Conservation (phyloP, 1,284 basidiomycete genomes). For the Cutaneotrichosporon spelunceum region DNA sequence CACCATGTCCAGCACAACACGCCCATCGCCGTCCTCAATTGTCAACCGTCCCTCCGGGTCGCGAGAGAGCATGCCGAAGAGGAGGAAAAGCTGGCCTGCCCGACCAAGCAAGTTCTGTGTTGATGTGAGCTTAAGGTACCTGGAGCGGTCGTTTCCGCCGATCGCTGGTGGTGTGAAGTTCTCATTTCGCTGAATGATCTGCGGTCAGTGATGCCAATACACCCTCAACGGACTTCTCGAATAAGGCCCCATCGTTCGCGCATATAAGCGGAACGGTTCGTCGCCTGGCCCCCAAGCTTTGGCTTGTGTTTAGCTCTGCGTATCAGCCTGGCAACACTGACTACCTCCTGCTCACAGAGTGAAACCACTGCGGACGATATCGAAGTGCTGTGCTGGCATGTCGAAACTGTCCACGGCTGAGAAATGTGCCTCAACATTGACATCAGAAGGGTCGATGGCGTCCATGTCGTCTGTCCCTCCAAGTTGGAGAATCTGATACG, state of each 20-base stretch:
- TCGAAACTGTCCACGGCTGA: constrained; percentile 85
- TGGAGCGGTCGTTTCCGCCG: constrained; percentile 76
- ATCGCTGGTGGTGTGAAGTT: constrained; percentile 93
- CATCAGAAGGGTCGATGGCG: constrained; percentile 57
- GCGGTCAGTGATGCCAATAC: background rate
- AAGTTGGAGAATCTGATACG: constrained; percentile 76
- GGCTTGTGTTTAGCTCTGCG: constrained; percentile 55
- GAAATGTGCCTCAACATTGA: constrained; percentile 81
- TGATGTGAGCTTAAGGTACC: constrained; percentile 88
- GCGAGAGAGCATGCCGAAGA: constrained; percentile 89
- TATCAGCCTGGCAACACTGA: background rate
- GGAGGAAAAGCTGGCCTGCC: constrained; percentile 81
- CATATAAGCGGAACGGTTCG: constrained; percentile 69
- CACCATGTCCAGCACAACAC: constrained; percentile 82
- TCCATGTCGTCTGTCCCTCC: constrained; percentile 57
- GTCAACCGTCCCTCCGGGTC: constrained; percentile 85
- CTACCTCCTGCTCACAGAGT: constrained; percentile 20
- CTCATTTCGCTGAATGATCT: constrained; percentile 79
- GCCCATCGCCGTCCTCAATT: constrained; percentile 90
- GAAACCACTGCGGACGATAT: constrained; percentile 60
- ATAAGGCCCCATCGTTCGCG: constrained; percentile 82
- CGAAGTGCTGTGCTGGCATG: constrained; percentile 91
- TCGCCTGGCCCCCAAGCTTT: constrained; percentile 71
- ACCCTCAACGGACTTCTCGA: constrained; percentile 60
- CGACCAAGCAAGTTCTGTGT: constrained; percentile 94